phyloP scores from a whole-genome alignment of 1,139 yeast species.

The Debaryomyces singareniensis region DNA sequence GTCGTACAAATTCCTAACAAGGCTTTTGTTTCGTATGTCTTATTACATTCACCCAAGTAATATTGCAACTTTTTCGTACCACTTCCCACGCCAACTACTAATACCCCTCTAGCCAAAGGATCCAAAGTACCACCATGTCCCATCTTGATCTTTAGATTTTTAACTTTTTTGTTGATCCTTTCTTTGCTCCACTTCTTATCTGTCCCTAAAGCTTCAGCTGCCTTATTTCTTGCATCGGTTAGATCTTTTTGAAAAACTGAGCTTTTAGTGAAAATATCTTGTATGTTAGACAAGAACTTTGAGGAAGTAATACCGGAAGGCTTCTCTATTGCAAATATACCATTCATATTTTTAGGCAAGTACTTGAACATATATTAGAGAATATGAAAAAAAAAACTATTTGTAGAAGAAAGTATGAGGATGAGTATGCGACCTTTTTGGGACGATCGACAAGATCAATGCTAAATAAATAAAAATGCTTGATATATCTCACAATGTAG shows the following conservation, averaged over 20 bases:
- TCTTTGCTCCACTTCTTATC: conserved; percentile 42
- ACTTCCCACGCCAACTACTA: conserved; percentile 82
- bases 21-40: conserved; percentile 79
- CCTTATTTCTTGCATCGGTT: conserved; percentile 27
- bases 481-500: conserved; percentile 8
- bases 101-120: conserved; percentile 89
- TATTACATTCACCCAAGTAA: conserved; percentile 65
- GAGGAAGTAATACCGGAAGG: conserved; percentile 85
- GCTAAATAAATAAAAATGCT: too few species aligned
- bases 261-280: conserved; percentile 56
- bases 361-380: not conserved
- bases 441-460: too few species aligned
- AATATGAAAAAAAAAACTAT: too few species aligned
- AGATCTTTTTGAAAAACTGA: conserved; percentile 53
- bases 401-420: too few species aligned
- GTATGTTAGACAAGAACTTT: conserved; percentile 60
- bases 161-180: conserved; percentile 39
- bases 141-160: conserved; percentile 66
- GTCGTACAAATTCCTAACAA: conserved; percentile 87
- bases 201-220: conserved; percentile 30
- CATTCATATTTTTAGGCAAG: conserved; percentile 48
- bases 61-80: conserved; percentile 81
- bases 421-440: too few species aligned
- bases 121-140: conserved; percentile 99
- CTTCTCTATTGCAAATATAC: conserved; percentile 89